Conservation (phyloP, 306 rosid species). For the cucumber (Cucumis sativus) region Cucumber_9930_V3 NC_026660.2:12917001-12917500, state of each 20-base stretch:
- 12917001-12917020: no score
- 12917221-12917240: background rate
- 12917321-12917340: background rate
- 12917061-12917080: no score
- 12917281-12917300: background rate
- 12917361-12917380: conserved; percentile 84
- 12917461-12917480: background rate
- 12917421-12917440: conserved; percentile 60
- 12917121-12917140: no score
- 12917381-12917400: conserved; percentile 56
- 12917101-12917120: no score
- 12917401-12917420: conserved; percentile 96
- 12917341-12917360: conserved; percentile 63
- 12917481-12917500: background rate
- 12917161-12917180: no score
- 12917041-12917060: no score
- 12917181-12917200: no score
- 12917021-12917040: no score
- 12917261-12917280: background rate
- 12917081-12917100: no score
- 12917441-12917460: conserved; percentile 30
- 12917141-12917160: no score
- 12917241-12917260: background rate
- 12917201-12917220: no score
- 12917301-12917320: background rate